Conservation (phyloP, 2,329 filamentous ascomycete genomes). For the Hypomyces perniciosus region DNA sequence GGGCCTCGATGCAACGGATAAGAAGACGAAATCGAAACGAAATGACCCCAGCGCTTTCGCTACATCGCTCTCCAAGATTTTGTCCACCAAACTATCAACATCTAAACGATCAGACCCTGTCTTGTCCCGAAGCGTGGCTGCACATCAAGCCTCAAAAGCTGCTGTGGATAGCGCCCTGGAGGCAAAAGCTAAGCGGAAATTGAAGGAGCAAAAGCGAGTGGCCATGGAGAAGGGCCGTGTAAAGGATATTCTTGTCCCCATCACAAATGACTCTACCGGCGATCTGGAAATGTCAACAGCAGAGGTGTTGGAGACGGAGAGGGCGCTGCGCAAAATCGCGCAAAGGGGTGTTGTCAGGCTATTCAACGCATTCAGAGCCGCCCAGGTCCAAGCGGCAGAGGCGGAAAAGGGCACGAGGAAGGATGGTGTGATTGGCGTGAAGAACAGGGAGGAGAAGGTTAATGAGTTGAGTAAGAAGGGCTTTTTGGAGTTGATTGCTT, state of each 20-base stretch:
- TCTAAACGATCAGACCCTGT: conserved; percentile 83
- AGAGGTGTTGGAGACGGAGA: conserved; percentile 64
- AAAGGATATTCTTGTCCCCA: conserved; percentile 70
- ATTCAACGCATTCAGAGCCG: conserved; percentile 90
- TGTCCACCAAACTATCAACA: conserved; percentile 79
- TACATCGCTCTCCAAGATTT: conserved; percentile 87
- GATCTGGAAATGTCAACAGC: conserved; percentile 41
- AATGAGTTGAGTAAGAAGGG: conserved; percentile 97
- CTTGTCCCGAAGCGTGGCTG: conserved; percentile 73
- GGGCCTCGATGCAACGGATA: conserved; percentile 28
- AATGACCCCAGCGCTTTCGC: conserved; percentile 91
- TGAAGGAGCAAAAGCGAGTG: conserved; percentile 73
- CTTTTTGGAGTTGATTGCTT: conserved; percentile 83
- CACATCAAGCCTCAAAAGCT: conserved; percentile 64
- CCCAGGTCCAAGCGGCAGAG: conserved; percentile 82
- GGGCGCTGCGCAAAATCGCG: conserved; percentile 75
- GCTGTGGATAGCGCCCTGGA: conserved; percentile 74
- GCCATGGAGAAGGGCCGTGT: conserved; percentile 83
- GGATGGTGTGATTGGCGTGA: conserved; percentile 71
- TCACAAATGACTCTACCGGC: conserved; percentile 47
- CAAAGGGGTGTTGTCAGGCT: conserved; percentile 92
- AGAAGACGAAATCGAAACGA: conserved; percentile 63
- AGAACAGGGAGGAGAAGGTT: conserved; percentile 75
- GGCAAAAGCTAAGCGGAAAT: conserved; percentile 68
- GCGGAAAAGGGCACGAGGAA: conserved; percentile 64